Percentiles rank a stretch among this genome's conserved stretches.
phyloP scores from a whole-genome alignment of 768 basidiomycete species.

The Kwoniella sp. region DNA sequence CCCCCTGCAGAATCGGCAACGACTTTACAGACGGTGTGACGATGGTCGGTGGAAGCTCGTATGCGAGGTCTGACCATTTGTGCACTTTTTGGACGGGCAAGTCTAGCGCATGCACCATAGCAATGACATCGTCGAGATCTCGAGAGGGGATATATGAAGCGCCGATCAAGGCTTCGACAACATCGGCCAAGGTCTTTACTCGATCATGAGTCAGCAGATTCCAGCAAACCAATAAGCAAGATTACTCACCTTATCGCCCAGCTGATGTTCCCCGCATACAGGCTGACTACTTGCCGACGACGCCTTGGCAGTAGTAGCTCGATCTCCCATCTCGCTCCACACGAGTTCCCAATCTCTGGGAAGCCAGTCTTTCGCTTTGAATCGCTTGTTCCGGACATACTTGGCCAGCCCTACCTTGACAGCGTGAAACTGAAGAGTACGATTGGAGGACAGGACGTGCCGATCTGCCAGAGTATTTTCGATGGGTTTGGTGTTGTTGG shows the following conservation, averaged over 20 bases:
- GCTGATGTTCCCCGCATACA: neutral
- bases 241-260: conserved; percentile 43
- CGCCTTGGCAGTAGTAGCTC: neutral
- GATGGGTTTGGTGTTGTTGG: conserved; percentile 5
- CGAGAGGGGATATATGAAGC: conserved; percentile 35
- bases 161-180: conserved; percentile 42
- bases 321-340: neutral
- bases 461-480: conserved; percentile 19
- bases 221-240: neutral
- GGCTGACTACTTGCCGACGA: conserved; percentile 9
- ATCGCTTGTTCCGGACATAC: conserved; percentile 13
- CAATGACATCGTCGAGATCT: conserved; percentile 20
- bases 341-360: conserved; percentile 25
- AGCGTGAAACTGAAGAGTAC: conserved; percentile 21
- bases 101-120: conserved; percentile 4
- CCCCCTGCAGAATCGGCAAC: neutral
- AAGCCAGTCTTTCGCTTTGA: conserved; percentile 30
- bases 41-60: neutral
- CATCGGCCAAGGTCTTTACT: conserved; percentile 41
- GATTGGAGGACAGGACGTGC: conserved; percentile 33
- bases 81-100: conserved; percentile 19
- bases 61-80: conserved; percentile 20
- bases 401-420: conserved; percentile 20
- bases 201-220: neutral
- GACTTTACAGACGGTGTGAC: neutral